phyloP scores from a whole-genome alignment of 257 asterid genomes.

The Linaria vulgaris region DNA sequence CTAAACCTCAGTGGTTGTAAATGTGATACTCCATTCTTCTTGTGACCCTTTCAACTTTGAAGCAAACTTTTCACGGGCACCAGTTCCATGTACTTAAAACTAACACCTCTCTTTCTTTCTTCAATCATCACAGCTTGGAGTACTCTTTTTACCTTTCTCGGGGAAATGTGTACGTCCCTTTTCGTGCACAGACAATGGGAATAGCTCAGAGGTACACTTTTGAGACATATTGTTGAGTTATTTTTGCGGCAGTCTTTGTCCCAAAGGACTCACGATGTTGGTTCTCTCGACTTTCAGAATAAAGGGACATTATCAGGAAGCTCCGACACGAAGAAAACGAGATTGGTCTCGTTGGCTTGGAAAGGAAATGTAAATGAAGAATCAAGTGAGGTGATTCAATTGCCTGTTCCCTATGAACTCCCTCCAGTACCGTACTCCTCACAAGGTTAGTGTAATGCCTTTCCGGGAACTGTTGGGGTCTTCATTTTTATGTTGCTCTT shows the following conservation, averaged over 20 bases:
- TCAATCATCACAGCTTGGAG: conserved; percentile 66
- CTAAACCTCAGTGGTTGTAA: too few relatives aligned
- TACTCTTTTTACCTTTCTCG: conserved; percentile 69
- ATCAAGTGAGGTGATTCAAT: conserved; percentile 45
- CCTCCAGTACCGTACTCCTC: conserved; percentile 77
- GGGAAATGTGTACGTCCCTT: conserved; percentile 44
- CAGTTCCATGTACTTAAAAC: conserved; percentile 16
- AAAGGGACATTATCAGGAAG: conserved; percentile 22
- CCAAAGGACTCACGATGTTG: conserved; percentile 10
- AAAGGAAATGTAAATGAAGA: conserved; percentile 41
- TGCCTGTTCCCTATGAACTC: conserved; percentile 90
- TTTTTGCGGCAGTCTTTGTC: background rate
- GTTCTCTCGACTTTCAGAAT: conserved; percentile 34
- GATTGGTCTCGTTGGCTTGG: conserved; percentile 71
- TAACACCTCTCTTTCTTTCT: conserved; percentile 11
- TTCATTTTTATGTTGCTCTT: conserved; percentile 4
- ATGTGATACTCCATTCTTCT: background rate
- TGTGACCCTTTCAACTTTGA: background rate
- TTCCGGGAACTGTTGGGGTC: conserved; percentile 4
- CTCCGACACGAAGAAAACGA: conserved; percentile 44
- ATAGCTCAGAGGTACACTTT: conserved; percentile 34
- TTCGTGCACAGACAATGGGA: conserved; percentile 66
- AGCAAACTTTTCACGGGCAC: too few relatives aligned
- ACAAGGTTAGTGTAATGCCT: conserved; percentile 47
- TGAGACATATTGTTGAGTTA: background rate